phyloP scores from a whole-genome alignment of 2,329 filamentous ascomycete species.

The Exophiala sideris region DNA sequence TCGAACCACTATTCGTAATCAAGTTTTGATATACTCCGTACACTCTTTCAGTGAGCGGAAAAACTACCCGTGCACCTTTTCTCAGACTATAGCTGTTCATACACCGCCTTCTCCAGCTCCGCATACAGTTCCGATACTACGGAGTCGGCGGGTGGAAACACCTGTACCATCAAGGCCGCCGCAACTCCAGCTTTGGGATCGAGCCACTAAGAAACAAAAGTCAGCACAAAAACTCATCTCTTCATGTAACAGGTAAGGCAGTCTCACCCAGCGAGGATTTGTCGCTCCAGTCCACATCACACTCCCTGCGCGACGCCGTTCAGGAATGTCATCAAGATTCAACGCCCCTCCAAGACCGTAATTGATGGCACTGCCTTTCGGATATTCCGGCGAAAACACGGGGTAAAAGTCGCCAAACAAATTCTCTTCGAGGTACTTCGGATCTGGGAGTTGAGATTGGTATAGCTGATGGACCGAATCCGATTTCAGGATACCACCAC shows the following conservation, averaged over 20 bases:
- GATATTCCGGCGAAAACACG: too few relatives aligned
- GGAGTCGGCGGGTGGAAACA: background rate
- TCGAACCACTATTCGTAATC: too few relatives aligned
- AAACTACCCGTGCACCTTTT: too few relatives aligned
- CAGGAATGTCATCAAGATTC: constrained; percentile 2
- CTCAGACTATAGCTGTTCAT: background rate
- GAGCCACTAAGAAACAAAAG: background rate
- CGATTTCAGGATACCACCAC: background rate
- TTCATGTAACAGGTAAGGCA: background rate
- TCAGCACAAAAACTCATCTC: too few relatives aligned
- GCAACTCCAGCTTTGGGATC: constrained; percentile 4
- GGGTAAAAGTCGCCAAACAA: too few relatives aligned
- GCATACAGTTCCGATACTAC: background rate
- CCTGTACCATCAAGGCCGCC: background rate
- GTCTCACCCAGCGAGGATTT: constrained; percentile 7
- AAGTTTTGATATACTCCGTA: too few relatives aligned
- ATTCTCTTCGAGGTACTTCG: too few relatives aligned
- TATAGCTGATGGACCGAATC: too few relatives aligned
- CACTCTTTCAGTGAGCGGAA: too few relatives aligned
- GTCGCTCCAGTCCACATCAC: constrained; percentile 1
- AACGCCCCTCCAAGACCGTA: background rate
- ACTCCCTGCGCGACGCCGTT: background rate
- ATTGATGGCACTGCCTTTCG: too few relatives aligned
- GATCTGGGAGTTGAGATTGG: too few relatives aligned
- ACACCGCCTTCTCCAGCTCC: constrained; percentile 1